Evolutionary conservation across 352 stramenopile species (phyloP).

Genomic region (Phytophthora fragariae): DNA sequence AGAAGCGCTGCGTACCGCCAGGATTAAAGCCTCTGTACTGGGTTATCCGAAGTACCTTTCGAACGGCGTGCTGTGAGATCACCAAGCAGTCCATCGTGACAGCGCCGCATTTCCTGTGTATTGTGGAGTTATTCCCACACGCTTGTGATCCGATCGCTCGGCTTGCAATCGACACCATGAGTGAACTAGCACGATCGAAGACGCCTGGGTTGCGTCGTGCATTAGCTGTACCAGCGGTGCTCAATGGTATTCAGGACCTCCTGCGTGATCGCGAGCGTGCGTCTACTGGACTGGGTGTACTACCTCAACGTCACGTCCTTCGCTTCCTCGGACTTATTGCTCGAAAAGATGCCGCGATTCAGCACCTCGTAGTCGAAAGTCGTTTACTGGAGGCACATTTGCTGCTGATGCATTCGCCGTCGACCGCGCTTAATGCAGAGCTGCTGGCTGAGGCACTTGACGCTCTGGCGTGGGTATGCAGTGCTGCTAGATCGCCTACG

Average conservation of each 20-base stretch:
- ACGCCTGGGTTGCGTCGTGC: constrained; percentile 34
- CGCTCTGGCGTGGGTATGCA: constrained; percentile 64
- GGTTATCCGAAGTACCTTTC: constrained; percentile 42
- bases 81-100: constrained; percentile 45
- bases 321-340: constrained; percentile 49
- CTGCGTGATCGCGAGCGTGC: constrained; percentile 44
- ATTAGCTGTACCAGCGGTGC: constrained; percentile 52
- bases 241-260: constrained; percentile 49
- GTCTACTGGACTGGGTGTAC: constrained; percentile 14
- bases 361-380: constrained; percentile 63
- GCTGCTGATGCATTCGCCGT: constrained; percentile 56
- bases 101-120: constrained; percentile 52
- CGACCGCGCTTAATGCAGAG: constrained; percentile 40
- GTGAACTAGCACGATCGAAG: constrained; percentile 40
- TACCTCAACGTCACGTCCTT: constrained; percentile 52
- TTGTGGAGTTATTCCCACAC: constrained; percentile 58
- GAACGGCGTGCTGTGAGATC: constrained; percentile 31
- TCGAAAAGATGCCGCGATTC: constrained; percentile 55
- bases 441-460: constrained; percentile 59
- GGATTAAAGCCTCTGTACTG: constrained; percentile 46
- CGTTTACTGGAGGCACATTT: constrained; percentile 59
- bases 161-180: constrained; percentile 50
- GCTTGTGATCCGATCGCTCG: constrained; percentile 45
- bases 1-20: constrained; percentile 28
- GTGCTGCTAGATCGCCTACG: constrained; percentile 28